Evolutionary conservation across 192 early-diverging fungal species (phyloP), one percentile per base, ranked within the genome.

Genomic region (Gamsiella multidivaricata): DNA sequence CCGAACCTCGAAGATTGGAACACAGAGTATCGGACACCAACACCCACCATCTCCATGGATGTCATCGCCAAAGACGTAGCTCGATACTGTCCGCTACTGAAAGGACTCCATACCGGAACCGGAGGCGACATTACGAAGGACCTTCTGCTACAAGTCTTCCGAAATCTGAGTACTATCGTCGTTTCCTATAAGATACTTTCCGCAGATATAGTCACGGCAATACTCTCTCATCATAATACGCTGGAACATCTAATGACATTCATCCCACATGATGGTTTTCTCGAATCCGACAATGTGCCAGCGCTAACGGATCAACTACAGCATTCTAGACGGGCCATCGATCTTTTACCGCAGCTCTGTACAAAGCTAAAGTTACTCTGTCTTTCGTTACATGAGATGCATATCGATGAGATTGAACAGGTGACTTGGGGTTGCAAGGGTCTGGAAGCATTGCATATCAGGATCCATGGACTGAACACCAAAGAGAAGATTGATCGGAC

Each of bases 401-500:
- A 59, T 41, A 69, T 69, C 32, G 66, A 69, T 28, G 41, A 45
- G 9, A 26, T 69, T 11, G 65, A 67, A 43, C 43, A 28, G 42
- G 42, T 2, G n/a, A 22, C 17, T 10, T 67, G 54, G 53, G 18
- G 2, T 1, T 67, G 54, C 20, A 36, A 67, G 7, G 31, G 11
- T 2, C 28, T 67, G 12, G 29, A 50, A 31, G 20, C 22, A 11
- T 34, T 67, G 2, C 18, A 32, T 1, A 33, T 67, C 29, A 55
- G 65, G 25, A 37, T 67, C 31, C 29, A 42, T 11, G 45, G 33
- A 0, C 32, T 67, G 9, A 54, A 67, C 33, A 57, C 66, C 3
- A 26, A 37, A 31, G 55, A 52, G 1, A 25, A 29, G 20, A 59
- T 58, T 15, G 14, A 31, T 5, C n/a, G n/a, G 29, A 22, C 65